Evolutionary conservation across 257 asterid species (phyloP).

Genomic region (Nyctanthes arbortristis): DNA sequence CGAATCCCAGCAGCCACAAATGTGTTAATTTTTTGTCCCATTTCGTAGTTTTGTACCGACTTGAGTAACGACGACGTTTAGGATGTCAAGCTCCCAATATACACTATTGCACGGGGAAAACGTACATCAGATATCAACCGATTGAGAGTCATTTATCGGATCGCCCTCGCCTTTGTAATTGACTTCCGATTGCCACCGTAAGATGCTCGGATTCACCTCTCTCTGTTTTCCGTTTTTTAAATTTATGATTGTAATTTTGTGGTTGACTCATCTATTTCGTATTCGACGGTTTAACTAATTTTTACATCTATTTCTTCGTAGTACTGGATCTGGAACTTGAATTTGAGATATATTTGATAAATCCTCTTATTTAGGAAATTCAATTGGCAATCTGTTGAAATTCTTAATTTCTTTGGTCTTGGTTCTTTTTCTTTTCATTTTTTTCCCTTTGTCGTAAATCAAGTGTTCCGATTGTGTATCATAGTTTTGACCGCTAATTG

Average conservation of each 20-base stretch:
- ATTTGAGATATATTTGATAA: slow-evolving; percentile 5
- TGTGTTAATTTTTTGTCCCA: not conserved
- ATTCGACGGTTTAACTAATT: not conserved
- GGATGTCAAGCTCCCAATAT: too few species aligned
- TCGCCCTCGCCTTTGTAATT: slow-evolving; percentile 23
- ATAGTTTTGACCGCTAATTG: slow-evolving; percentile 15
- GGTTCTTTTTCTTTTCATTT: too few species aligned
- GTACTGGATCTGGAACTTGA: slow-evolving; percentile 23
- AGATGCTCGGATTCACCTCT: slow-evolving; percentile 10
- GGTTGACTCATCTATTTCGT: not conserved
- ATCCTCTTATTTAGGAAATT: not conserved
- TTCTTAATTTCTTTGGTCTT: not conserved
- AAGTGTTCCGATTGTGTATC: not conserved
- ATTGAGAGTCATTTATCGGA: not conserved
- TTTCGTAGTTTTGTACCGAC: not conserved
- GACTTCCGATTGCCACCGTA: slow-evolving; percentile 26
- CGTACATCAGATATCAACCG: not conserved
- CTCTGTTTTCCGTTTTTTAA: not conserved
- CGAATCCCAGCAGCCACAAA: slow-evolving; percentile 99
- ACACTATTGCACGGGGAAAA: not conserved
- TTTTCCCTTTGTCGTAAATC: not conserved
- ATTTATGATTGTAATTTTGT: not conserved
- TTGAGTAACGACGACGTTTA: too few species aligned
- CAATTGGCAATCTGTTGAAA: slow-evolving; percentile 11
- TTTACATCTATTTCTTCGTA: not conserved